A percentile compares a stretch with the other conserved stretches of the same genome.
Conservation (phyloP, 75 land plant genomes). For the Adiantum capillusveneris region DNA sequence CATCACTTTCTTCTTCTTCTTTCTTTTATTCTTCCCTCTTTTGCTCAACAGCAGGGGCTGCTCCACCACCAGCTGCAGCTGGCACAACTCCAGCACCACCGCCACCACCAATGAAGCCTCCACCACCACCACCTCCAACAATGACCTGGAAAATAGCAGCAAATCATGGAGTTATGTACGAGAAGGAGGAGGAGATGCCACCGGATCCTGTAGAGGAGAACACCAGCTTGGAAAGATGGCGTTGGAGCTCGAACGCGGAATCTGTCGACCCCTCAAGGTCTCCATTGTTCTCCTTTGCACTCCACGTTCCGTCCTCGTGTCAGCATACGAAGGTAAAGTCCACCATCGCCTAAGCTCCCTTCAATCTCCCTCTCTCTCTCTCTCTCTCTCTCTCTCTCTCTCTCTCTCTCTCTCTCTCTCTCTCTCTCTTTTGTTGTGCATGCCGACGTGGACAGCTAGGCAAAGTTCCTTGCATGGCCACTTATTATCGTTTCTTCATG, state of each 20-base stretch:
- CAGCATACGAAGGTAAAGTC: constrained; percentile 18
- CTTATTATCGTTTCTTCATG: too few relatives aligned
- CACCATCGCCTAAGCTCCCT: constrained; percentile 8
- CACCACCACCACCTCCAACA: constrained; percentile 52
- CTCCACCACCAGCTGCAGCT: constrained; percentile 26
- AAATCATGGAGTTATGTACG: constrained; percentile 51
- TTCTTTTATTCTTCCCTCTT: constrained; percentile 51
- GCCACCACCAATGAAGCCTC: constrained; percentile 21
- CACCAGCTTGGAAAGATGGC: constrained; percentile 39
- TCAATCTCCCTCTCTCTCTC: too few relatives aligned
- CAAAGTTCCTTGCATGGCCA: too few relatives aligned
- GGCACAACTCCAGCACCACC: constrained; percentile 25
- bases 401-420: too few relatives aligned
- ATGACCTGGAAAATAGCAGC: constrained; percentile 82
- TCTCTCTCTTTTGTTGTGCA: too few relatives aligned
- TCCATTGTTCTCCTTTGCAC: constrained; percentile 63
- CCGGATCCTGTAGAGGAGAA: constrained; percentile 49
- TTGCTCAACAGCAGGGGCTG: constrained; percentile 37
- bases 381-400: too few relatives aligned
- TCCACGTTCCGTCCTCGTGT: constrained; percentile 42
- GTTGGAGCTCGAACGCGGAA: constrained; percentile 50
- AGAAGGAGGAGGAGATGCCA: constrained; percentile 59
- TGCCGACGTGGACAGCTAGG: too few relatives aligned
- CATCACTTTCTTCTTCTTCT: constrained; percentile 53
- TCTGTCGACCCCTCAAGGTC: constrained; percentile 57